These are phyloP conservation scores for Athelia psychrophila DNA, from an alignment of 1,284 basidiomycete species.

Conservation along the genomic window DNA sequence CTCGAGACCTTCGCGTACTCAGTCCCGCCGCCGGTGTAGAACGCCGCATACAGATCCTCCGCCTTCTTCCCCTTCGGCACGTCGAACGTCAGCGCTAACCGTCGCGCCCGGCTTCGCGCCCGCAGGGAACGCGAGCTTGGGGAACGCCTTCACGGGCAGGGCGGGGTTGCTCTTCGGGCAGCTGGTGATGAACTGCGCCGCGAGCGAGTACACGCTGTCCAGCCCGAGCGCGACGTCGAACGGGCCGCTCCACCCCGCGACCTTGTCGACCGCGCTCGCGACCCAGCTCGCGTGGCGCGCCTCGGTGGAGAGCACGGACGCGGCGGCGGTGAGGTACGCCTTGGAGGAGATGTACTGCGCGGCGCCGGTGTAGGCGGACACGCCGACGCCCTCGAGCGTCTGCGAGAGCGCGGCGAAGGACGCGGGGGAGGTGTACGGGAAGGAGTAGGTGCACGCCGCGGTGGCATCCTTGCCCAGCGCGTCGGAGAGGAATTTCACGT, in stretches of 20 bases:
- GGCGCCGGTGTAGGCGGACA: constrained; percentile 52
- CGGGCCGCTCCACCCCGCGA: background rate
- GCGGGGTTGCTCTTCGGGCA: constrained; percentile 49
- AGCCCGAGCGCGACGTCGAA: constrained; percentile 47
- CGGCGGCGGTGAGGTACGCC: constrained; percentile 36
- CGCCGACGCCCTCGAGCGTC: constrained; percentile 57
- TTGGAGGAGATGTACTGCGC: constrained; percentile 40
- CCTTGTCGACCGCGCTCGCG: constrained; percentile 21
- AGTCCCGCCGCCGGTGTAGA: constrained; percentile 32
- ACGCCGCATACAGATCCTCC: constrained; percentile 27
- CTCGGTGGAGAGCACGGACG: constrained; percentile 40
- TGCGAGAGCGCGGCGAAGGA: constrained; percentile 51
- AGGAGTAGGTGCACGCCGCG: constrained; percentile 34
- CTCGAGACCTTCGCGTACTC: constrained; percentile 21
- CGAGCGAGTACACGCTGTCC: constrained; percentile 45
- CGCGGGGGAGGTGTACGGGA: constrained; percentile 39
- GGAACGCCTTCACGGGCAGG: constrained; percentile 40
- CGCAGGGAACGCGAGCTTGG: constrained; percentile 24
- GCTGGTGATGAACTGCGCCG: constrained; percentile 36
- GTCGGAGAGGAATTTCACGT: constrained; percentile 43
- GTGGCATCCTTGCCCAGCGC: constrained; percentile 40
- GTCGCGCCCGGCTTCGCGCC: constrained; percentile 5
- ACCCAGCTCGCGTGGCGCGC: constrained; percentile 52
- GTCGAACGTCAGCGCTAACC: constrained; percentile 12
- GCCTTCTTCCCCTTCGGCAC: background rate